Base-by-base conservation (phyloP, 805 yeast genomes). In the Komagataella pastoris region DNA sequence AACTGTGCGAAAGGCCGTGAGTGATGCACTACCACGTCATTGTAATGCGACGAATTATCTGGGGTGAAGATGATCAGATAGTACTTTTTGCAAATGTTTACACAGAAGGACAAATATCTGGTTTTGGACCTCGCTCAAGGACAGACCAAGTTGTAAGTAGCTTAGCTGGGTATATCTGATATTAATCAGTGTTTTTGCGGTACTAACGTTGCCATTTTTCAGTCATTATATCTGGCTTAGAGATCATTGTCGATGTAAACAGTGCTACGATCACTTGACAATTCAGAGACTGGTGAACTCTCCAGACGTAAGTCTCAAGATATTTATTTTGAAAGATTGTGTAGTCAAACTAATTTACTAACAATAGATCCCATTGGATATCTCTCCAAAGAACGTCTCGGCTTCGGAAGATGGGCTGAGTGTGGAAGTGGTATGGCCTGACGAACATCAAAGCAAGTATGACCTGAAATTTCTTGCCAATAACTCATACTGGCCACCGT, bases 251-350 rank as follows among this genome's bases (percentile, higher is more conserved):
- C 83, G 74, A 54, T 81, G 85, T 55, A 62, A 65, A 8, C 56
- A 68, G 24, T 80, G 85, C 62, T 79, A 71, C 63, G 80, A 75
- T 59, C 64, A 72, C 3, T 59, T 65, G 48, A 82, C 88, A 40
- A 78, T 76, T 57, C 88, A 82, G 62, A 65, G 87, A 50, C 64
- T 81, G 21, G 68, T 78, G 49, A 76, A 81, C 57, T 75, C 84
- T 12, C 78, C 77, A 56, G 61, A 62, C 30, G 72, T 74, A 48
- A 60, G 66, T 50, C 62, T 57, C 23, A 21, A 21, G 23, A 21
- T 7, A 8, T 36, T 21, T 65, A 63, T 44, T 57, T 69, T 21
- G 53, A 56, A 12, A 54, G 18, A 23, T 36, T 6, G 61, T 55
- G 17, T 53, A 48, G 23, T 47, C 62, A 7, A 18, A 47, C 48